phyloP scores from a whole-genome alignment of 305 asterid species.

The Fraxinus sp. region DNA sequence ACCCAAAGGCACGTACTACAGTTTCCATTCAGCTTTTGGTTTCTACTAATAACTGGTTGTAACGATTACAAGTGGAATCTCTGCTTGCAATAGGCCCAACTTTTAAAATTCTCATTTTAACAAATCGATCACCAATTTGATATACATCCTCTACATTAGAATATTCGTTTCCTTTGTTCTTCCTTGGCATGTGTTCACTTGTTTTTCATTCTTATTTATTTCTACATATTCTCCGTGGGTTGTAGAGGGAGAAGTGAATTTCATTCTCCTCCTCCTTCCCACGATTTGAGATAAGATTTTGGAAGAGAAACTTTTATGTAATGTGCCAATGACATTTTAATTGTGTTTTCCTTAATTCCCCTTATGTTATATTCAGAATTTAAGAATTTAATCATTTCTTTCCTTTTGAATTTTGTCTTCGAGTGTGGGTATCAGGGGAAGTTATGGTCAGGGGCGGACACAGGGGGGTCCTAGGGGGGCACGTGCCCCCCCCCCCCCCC shows the following conservation, averaged over 20 bases:
- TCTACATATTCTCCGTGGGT: neutral
- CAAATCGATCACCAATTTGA: neutral
- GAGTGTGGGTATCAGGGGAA: neutral
- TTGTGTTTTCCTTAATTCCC: neutral
- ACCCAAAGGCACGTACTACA: conserved; percentile 37
- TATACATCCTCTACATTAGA: neutral
- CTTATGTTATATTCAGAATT: neutral
- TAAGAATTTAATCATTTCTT: neutral
- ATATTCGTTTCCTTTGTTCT: neutral
- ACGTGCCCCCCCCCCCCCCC: too few species aligned
- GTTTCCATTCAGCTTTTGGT: conserved; percentile 2
- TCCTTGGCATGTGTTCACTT: neutral
- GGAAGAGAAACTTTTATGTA: neutral
- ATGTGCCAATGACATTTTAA: neutral
- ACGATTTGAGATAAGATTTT: neutral
- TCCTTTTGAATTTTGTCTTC: neutral
- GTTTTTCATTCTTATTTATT: neutral
- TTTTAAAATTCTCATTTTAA: neutral
- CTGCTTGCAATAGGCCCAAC: neutral
- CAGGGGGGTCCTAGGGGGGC: too few species aligned
- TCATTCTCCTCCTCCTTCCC: neutral
- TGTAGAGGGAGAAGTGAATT: neutral
- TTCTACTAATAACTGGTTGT: neutral
- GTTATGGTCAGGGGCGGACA: neutral
- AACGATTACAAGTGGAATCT: conserved; percentile 1